Conservation (phyloP, 1,284 basidiomycete genomes). For the Rhodofomes roseus region DNA sequence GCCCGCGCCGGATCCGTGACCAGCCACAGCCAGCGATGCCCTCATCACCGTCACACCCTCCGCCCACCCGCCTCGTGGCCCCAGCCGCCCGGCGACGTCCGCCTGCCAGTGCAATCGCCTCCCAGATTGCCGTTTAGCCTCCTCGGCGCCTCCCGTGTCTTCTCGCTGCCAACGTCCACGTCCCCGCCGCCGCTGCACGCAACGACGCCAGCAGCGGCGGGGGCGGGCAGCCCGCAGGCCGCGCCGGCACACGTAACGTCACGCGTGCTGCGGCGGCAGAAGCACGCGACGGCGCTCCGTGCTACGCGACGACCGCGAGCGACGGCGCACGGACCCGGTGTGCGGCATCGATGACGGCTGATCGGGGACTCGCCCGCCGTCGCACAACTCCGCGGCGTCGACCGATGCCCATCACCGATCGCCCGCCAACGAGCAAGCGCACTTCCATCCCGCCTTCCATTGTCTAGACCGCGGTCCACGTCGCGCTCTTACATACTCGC, state of each 20-base stretch:
- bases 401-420: background rate
- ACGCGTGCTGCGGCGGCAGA: background rate
- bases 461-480: background rate
- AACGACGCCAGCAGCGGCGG: background rate
- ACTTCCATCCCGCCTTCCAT: background rate
- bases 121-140: conserved; percentile 1
- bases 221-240: background rate
- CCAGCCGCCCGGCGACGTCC: background rate
- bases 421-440: background rate
- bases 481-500: background rate
- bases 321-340: background rate
- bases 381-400: background rate
- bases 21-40: conserved; percentile 1
- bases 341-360: background rate
- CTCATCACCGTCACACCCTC: background rate
- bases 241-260: background rate
- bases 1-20: conserved; percentile 5
- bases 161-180: background rate
- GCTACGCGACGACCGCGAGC: background rate
- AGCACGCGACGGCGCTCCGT: background rate
- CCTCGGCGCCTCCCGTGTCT: background rate
- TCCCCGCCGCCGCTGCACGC: background rate
- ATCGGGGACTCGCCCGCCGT: background rate
- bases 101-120: background rate
- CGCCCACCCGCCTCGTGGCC: background rate